Conservation (phyloP, 2,329 filamentous ascomycete species). For the Ophiostoma pallidulum region DNA sequence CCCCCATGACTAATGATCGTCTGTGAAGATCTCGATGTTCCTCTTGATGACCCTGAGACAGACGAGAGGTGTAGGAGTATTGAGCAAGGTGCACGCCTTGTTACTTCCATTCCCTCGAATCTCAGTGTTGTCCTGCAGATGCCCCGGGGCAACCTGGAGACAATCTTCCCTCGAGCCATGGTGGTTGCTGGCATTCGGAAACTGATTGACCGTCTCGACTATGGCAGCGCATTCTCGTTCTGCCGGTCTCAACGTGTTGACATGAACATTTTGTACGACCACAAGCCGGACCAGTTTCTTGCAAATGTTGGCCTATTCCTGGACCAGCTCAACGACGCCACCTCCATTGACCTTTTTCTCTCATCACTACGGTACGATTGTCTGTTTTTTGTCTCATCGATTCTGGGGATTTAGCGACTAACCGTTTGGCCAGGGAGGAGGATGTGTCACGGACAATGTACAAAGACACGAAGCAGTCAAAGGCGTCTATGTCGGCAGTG, state of each 20-base stretch:
- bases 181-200: conserved; percentile 82
- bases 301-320: conserved; percentile 66
- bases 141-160: conserved; percentile 92
- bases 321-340: conserved; percentile 70
- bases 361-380: conserved; percentile 63
- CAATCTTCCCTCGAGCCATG: conserved; percentile 84
- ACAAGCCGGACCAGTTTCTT: conserved; percentile 80
- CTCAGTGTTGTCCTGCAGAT: conserved; percentile 87
- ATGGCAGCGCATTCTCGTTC: conserved; percentile 72
- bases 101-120: conserved; percentile 81
- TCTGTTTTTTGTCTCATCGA: neutral
- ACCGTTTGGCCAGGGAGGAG: conserved; percentile 55
- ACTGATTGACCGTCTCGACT: conserved; percentile 71
- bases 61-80: conserved; percentile 90
- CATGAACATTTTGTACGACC: conserved; percentile 95
- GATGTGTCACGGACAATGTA: conserved; percentile 93
- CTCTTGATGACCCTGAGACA: conserved; percentile 77
- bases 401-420: too few relatives aligned
- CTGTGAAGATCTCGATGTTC: conserved; percentile 62
- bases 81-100: conserved; percentile 76
- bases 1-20: neutral
- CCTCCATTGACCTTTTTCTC: conserved; percentile 83
- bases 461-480: conserved; percentile 61
- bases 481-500: conserved; percentile 9
- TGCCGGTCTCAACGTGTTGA: conserved; percentile 92